Evolutionary conservation across 345 rosid species (phyloP).

Genomic region (Noccaea bulbosa): DNA sequence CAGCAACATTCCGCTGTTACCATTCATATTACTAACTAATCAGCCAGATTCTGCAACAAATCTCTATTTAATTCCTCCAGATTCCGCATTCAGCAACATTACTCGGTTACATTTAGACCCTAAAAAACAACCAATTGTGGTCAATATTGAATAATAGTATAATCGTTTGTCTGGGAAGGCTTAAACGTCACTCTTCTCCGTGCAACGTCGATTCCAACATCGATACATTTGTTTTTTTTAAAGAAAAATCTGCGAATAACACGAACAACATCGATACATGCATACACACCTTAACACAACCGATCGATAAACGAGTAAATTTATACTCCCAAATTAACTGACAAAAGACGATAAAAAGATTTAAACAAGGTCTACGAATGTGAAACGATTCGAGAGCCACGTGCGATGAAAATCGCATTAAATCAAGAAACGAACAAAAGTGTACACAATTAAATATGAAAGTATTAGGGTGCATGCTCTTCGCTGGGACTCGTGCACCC

Average conservation of each 20-base stretch:
- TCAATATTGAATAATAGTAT: constrained; percentile 9
- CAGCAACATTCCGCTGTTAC: too few species aligned
- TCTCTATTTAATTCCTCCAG: too few species aligned
- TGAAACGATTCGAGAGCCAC: constrained; percentile 62
- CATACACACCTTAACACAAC: constrained; percentile 6
- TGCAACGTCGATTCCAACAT: constrained; percentile 38
- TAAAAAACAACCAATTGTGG: background rate
- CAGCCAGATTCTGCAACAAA: too few species aligned
- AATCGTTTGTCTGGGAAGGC: constrained; percentile 36
- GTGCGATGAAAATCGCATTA: constrained; percentile 48
- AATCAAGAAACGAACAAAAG: constrained; percentile 30
- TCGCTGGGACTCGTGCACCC: constrained; percentile 41
- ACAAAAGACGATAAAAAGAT: constrained; percentile 17
- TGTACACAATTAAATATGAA: constrained; percentile 17
- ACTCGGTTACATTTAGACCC: too few species aligned
- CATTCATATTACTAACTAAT: too few species aligned
- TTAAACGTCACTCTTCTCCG: constrained; percentile 42
- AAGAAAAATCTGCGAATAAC: constrained; percentile 15
- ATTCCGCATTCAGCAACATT: too few species aligned
- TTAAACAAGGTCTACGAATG: constrained; percentile 52
- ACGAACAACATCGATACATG: constrained; percentile 16
- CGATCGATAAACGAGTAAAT: constrained; percentile 15
- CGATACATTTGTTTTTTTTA: constrained; percentile 25
- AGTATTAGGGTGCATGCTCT: constrained; percentile 38
- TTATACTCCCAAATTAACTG: constrained; percentile 39